Conservation (phyloP, 768 basidiomycete species). For the Obba rivulosa region DNA sequence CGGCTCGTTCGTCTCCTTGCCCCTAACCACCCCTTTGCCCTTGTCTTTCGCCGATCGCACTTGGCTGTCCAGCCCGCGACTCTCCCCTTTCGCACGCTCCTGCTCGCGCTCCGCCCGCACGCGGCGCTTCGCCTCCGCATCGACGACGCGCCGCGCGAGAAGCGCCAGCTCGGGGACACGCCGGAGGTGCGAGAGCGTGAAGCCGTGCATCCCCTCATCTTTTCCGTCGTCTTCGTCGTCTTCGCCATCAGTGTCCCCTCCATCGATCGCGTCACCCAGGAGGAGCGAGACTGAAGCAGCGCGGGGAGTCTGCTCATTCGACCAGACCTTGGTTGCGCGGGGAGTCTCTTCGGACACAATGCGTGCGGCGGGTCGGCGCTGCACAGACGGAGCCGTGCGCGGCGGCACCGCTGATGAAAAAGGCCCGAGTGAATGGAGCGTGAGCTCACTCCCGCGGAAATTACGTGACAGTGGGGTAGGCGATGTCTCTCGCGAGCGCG, state of each 20-base stretch:
- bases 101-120: slow-evolving; percentile 43
- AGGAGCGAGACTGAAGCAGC: slow-evolving; percentile 2
- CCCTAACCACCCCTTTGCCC: neutral
- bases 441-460: neutral
- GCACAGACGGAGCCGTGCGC: too few relatives aligned
- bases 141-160: slow-evolving; percentile 60
- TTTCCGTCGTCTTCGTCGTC: slow-evolving; percentile 3
- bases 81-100: slow-evolving; percentile 21
- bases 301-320: slow-evolving; percentile 24
- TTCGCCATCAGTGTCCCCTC: neutral
- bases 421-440: too few relatives aligned
- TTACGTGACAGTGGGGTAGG: slow-evolving; percentile 9
- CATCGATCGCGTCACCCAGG: too few relatives aligned
- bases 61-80: slow-evolving; percentile 2
- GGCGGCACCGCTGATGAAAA: too few relatives aligned
- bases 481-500: slow-evolving; percentile 6
- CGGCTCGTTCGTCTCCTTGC: neutral
- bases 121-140: slow-evolving; percentile 54
- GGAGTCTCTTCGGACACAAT: slow-evolving; percentile 9
- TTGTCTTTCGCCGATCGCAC: neutral
- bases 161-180: slow-evolving; percentile 69
- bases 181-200: slow-evolving; percentile 69
- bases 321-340: slow-evolving; percentile 23
- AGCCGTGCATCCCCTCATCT: slow-evolving; percentile 36
- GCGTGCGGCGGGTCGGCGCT: too few relatives aligned